Percentiles rank a stretch among this genome's conserved stretches.
Conservation (phyloP, 768 basidiomycete species). For the Lyophyllum atratum region DNA sequence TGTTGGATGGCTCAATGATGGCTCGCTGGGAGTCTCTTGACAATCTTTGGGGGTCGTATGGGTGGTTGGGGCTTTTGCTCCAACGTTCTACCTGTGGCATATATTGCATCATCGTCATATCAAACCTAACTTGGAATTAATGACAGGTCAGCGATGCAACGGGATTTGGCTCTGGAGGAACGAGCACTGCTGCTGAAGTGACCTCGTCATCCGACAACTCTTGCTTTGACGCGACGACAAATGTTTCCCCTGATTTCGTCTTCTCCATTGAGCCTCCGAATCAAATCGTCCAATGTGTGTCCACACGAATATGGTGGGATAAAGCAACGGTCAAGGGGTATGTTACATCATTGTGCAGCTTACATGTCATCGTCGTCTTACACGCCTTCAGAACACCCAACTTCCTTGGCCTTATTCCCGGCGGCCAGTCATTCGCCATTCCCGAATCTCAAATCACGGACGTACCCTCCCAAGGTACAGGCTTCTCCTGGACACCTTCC, state of each 20-base stretch:
- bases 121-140: conserved; percentile 1
- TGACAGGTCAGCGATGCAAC: conserved; percentile 57
- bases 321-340: conserved; percentile 54
- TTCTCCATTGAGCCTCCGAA: conserved; percentile 65
- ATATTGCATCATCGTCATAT: neutral
- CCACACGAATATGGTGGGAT: conserved; percentile 71
- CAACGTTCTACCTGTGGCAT: neutral
- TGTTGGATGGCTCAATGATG: neutral
- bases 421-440: conserved; percentile 73
- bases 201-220: conserved; percentile 47
- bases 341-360: conserved; percentile 14
- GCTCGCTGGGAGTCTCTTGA: neutral
- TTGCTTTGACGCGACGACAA: conserved; percentile 57
- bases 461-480: conserved; percentile 49
- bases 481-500: conserved; percentile 69
- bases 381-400: conserved; percentile 45
- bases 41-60: neutral
- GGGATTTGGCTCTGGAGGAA: conserved; percentile 74
- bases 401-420: conserved; percentile 77
- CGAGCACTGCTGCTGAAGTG: conserved; percentile 66
- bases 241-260: conserved; percentile 53
- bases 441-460: conserved; percentile 51
- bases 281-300: conserved; percentile 64
- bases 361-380: neutral
- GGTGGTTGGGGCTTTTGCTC: neutral